Evolutionary conservation across 805 yeast genomes (phyloP).

Genomic region (Suhomyces tanzawaensis): DNA sequence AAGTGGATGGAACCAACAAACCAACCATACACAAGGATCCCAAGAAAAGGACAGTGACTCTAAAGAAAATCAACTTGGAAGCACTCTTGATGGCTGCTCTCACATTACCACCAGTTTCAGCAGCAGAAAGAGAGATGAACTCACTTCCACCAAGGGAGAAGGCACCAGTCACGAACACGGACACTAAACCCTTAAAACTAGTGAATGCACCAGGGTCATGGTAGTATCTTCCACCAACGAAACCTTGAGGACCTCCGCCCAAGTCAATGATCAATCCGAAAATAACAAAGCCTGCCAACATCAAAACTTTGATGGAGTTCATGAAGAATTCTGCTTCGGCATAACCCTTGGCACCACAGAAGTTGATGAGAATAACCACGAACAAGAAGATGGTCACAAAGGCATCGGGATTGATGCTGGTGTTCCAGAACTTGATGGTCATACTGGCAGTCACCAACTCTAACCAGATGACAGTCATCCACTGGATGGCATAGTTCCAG

Average conservation of each 20-base stretch:
- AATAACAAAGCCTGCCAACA: conserved; percentile 27
- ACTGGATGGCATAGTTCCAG: conserved; percentile 37
- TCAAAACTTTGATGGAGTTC: conserved; percentile 24
- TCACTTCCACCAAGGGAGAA: conserved; percentile 35
- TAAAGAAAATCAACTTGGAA: conserved; percentile 26
- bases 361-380: conserved; percentile 20
- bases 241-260: conserved; percentile 26
- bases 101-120: conserved; percentile 25
- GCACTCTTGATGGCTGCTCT: conserved; percentile 21
- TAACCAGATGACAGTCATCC: conserved; percentile 26
- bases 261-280: conserved; percentile 28
- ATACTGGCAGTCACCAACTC: conserved; percentile 27
- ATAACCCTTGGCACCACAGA: conserved; percentile 27
- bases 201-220: conserved; percentile 30
- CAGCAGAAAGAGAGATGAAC: conserved; percentile 30
- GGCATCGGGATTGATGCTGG: conserved; percentile 17
- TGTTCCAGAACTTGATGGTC: conserved; percentile 28
- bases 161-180: conserved; percentile 32
- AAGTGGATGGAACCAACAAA: conserved; percentile 36
- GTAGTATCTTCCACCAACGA: conserved; percentile 33
- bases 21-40: conserved; percentile 31
- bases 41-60: conserved; percentile 26
- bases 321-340: conserved; percentile 30
- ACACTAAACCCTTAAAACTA: conserved; percentile 29
- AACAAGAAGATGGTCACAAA: conserved; percentile 25